phyloP scores from a whole-genome alignment of 2,329 filamentous ascomycete genomes.

The Colletotrichum liaoningense region DNA sequence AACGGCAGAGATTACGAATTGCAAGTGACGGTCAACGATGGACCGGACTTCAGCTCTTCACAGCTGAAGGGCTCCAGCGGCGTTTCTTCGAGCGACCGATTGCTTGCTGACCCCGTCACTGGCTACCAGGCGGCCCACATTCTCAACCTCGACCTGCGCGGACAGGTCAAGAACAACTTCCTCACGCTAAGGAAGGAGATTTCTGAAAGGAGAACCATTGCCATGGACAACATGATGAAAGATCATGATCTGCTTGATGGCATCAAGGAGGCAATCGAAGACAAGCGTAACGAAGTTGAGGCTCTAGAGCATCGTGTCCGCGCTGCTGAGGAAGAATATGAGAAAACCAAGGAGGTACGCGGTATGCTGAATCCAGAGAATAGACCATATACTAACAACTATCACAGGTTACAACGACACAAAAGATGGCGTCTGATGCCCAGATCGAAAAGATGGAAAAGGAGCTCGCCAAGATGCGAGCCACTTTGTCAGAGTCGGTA shows the following conservation, averaged over 20 bases:
- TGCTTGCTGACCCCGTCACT: constrained; percentile 83
- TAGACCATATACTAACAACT: not conserved
- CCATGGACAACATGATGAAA: constrained; percentile 92
- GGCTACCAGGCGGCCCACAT: constrained; percentile 93
- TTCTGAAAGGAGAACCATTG: constrained; percentile 84
- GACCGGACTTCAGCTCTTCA: constrained; percentile 78
- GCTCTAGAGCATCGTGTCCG: constrained; percentile 88
- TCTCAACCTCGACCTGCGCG: constrained; percentile 88
- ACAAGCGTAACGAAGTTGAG: constrained; percentile 93
- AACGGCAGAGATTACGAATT: constrained; percentile 89
- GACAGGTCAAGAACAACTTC: constrained; percentile 83
- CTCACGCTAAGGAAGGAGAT: constrained; percentile 86
- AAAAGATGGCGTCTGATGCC: constrained; percentile 88
- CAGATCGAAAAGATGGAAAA: constrained; percentile 99
- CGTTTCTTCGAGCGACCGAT: constrained; percentile 74
- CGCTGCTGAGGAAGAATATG: constrained; percentile 92
- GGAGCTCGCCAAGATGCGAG: constrained; percentile 92
- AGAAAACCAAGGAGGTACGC: constrained; percentile 84
- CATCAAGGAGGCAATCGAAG: constrained; percentile 96
- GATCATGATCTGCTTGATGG: constrained; percentile 93
- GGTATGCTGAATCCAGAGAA: not conserved
- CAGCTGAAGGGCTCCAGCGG: constrained; percentile 50
- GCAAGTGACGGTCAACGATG: constrained; percentile 81
- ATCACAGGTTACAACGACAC: constrained; percentile 74
- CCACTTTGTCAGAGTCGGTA: constrained; percentile 84